Evolutionary conservation across 129 eudicot genomes (phyloP), one percentile per base, ranked within the genome.

Genomic region (Centella asiatica): DNA sequence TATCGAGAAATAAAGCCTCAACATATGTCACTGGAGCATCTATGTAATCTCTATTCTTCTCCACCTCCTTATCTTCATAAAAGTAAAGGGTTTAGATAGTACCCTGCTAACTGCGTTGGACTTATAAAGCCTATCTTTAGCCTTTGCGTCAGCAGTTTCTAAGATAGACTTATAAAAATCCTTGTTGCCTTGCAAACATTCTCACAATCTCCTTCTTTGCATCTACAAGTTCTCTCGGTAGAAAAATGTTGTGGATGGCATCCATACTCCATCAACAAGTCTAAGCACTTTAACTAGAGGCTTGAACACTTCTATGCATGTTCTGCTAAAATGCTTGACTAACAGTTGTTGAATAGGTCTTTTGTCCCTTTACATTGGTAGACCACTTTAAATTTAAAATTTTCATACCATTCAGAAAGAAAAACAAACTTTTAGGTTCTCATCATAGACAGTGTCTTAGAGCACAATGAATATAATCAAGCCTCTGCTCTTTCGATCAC

Each of bases 401-500:
- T 4, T 5, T 39, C 56, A 57, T 49, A 66, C 5, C 48, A 67
- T 2, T 48, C 52, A 13, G 54, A 57, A 11, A 10, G 0, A 72
- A 66, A 57, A 54, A 72, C 57, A 0, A 23, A 27, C 48, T 14
- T 65, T 6, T n/a, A n/a, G n/a, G n/a, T 47, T 14, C 72, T 57
- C 56, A 72, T 57, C 46, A 72, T 0, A 1, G 60, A 52, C 54
- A 72, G 56, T 0, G 71, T 72, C 31, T 64, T 64, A 9, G 70
- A 1, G 70, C 58, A 54, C 63, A 64, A 71, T 71, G 15, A 55
- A 72, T 6, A 64, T 27, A 0, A 60, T 72, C 2, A 72, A 42
- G 0, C 5, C 12, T 72, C 56, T 9, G 60, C 65, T 19, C 31
- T 36, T 2, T 27, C 39, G 22, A 72, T 44, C 14, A 22, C 17